phyloP scores from a whole-genome alignment of 139 green algal species.

The Marvania coccoides region DNA sequence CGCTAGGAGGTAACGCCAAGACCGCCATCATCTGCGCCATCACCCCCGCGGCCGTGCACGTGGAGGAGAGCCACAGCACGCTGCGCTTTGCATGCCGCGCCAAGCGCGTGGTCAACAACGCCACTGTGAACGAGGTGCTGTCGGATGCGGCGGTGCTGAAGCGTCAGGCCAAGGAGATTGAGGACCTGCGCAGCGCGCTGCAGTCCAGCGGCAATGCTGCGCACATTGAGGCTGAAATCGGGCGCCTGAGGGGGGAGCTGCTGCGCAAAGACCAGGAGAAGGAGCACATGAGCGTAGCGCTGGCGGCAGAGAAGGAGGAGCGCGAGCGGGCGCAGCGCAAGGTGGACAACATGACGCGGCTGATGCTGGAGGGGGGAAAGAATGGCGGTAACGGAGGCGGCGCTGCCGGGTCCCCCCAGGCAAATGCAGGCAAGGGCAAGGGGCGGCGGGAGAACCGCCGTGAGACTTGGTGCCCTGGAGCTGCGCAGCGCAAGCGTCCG shows the following conservation, averaged over 20 bases:
- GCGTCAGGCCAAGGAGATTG: slow-evolving; percentile 72
- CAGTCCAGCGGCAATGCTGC: slow-evolving; percentile 37
- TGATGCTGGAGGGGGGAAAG: slow-evolving; percentile 29
- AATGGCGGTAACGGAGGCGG: not conserved
- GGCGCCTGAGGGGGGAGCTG: slow-evolving; percentile 48
- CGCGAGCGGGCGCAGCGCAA: slow-evolving; percentile 68
- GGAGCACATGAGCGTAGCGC: slow-evolving; percentile 59
- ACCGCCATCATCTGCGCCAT: slow-evolving; percentile 93
- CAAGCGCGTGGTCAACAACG: slow-evolving; percentile 92
- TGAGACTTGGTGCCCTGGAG: slow-evolving; percentile 41
- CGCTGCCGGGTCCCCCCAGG: not conserved
- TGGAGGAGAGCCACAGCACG: slow-evolving; percentile 87
- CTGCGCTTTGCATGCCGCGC: slow-evolving; percentile 87
- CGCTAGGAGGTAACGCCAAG: slow-evolving; percentile 91
- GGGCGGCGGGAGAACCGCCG: slow-evolving; percentile 27
- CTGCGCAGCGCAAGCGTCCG: slow-evolving; percentile 15
- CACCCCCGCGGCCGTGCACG: slow-evolving; percentile 65
- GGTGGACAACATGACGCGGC: slow-evolving; percentile 38
- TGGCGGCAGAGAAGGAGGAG: slow-evolving; percentile 63
- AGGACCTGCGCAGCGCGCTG: slow-evolving; percentile 52
- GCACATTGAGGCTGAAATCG: slow-evolving; percentile 59
- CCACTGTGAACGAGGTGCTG: slow-evolving; percentile 77
- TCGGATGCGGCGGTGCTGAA: slow-evolving; percentile 78
- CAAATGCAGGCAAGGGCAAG: slow-evolving; percentile 9
- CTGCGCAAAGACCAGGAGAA: slow-evolving; percentile 78